Base-by-base conservation (phyloP, 192 early-diverging fungal species). In the Cetraspora pellucida region DNA sequence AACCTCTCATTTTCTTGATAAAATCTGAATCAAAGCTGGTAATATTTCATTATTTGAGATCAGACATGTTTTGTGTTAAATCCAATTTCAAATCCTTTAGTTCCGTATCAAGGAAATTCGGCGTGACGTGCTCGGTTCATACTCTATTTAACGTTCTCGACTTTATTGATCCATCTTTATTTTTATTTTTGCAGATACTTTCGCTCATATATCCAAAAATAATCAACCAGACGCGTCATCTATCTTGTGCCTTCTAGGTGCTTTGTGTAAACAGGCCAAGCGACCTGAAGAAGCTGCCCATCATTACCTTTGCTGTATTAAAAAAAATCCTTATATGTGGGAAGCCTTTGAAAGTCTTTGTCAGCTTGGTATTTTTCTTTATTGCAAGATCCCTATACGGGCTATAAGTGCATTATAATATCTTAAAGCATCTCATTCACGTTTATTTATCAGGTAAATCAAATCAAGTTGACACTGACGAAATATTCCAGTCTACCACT, bases 261-360 rank as follows among this genome's bases (percentile, higher is more conserved):
- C 50, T 61, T 55, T 81, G 9, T 76, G 75, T n/a, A 64, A 66
- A 74, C 27, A 77, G 79, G 83, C 54, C 65, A 77, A 28, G 68
- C 80, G 74, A 60, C 76, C 25, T 63, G 78, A 78, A 13, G 60
- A 79, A n/a, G 86, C 86, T 17, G 70, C 78, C 43, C 74, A 64
- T 54, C 79, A 83, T 59, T 87, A 82, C 25, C 70, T 74, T n/a
- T 54, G 80, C 19, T 80, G 80, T 16, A 54, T 87, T 3, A 72
- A 82, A 13, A 59, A 72, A 52, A 84, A 82, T 65, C 86, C 86
- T 37, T 83, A 87, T 69, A 55, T 87, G 47, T 87, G 86, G 86
- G 82, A 83, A 44, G 82, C 86, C 9, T 85, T 81, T 63, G 86
- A 87, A 49, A 66, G 60, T 11, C 74, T 87, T 30, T 87, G 86